Base-by-base conservation (phyloP, 2,329 filamentous ascomycete species). In the Penicillium sp. region DNA sequence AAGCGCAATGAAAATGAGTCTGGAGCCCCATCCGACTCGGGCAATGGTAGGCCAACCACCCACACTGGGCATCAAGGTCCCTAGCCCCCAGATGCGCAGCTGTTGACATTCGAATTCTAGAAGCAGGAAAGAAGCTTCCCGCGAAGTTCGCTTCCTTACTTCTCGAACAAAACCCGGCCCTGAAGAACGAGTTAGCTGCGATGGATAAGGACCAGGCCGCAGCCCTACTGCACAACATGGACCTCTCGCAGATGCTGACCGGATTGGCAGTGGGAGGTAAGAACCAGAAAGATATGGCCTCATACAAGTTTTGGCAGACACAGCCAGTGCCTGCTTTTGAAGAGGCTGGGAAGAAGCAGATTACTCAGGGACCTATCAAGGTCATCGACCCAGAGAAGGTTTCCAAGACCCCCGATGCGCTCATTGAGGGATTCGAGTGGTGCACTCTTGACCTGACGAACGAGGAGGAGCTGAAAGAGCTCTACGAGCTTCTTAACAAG, bases 301-400 rank as follows among this genome's bases (percentile, higher is more conserved):
- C 88, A 57, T 97, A 97, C 82, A 97, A 96, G 77, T 99, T 99
- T 79, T 99, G 94, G 94, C 87, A 91, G 75, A 99, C 94, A 46
- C 94, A 99, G 75, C 94, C 94, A 0, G 94, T 99, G 58, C 90
- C 90, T 50, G 88, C 87, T 70, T 96, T 97, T 70, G 76, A 79
- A 50, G 78, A 81, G 75, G 78, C 83, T 50, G 76, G 29, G 46
- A 55, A 61, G 57, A 54, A 59, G 21, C n/a, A 80, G 58, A 69
- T 86, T 48, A 80, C 86, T 61, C 92, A 97, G 68, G 94, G 94
- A 0, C 91, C 92, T 0, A 90, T 99, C 72, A 89, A 88, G 76
- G 78, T 87, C 19, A 89, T 93, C 68, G 88, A 89, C 58, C 83
- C 90, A 16, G 91, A 92, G 34, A 82, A 90, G 59, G 88, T 97